Evolutionary conservation across 108 stramenopile species (phyloP).

Genomic region (Cyclostephanos tholiformis): DNA sequence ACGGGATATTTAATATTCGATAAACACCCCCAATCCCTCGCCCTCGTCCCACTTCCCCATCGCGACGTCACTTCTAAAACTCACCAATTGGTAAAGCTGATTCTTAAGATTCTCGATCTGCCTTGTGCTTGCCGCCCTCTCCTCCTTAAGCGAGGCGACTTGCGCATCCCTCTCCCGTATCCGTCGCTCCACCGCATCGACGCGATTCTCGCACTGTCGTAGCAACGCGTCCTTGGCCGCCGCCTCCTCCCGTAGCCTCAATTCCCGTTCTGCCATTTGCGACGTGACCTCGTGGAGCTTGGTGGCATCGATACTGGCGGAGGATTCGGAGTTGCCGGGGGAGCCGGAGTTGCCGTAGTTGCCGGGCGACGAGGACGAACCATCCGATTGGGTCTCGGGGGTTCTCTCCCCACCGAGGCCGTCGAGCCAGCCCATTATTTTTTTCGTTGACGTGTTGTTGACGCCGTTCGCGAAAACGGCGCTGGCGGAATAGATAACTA

Average conservation of each 20-base stretch:
- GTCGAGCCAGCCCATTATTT: no score
- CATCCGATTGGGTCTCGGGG: conserved; percentile 39
- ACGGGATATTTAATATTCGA: no score
- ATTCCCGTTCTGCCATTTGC: conserved; percentile 23
- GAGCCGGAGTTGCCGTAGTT: no score
- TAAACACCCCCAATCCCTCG: no score
- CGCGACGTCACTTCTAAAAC: not conserved
- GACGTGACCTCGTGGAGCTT: conserved; percentile 25
- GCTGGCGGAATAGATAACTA: no score
- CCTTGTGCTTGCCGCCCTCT: conserved; percentile 60
- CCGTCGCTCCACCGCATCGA: conserved; percentile 40
- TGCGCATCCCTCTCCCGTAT: conserved; percentile 61
- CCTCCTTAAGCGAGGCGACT: conserved; percentile 61
- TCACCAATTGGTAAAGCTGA: conserved; percentile 68
- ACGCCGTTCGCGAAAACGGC: no score
- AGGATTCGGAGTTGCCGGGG: conserved; percentile 16
- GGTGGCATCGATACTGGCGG: conserved; percentile 30
- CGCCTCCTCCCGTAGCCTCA: conserved; percentile 15
- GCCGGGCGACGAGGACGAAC: conserved; percentile 27
- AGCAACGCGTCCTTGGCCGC: conserved; percentile 21
- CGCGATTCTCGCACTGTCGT: conserved; percentile 18
- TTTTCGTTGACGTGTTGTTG: no score
- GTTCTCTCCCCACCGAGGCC: no score
- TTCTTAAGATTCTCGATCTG: conserved; percentile 72
- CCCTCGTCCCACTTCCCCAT: no score